phyloP scores from a whole-genome alignment of 306 rosid species.

The Cercis canadensis region DNA sequence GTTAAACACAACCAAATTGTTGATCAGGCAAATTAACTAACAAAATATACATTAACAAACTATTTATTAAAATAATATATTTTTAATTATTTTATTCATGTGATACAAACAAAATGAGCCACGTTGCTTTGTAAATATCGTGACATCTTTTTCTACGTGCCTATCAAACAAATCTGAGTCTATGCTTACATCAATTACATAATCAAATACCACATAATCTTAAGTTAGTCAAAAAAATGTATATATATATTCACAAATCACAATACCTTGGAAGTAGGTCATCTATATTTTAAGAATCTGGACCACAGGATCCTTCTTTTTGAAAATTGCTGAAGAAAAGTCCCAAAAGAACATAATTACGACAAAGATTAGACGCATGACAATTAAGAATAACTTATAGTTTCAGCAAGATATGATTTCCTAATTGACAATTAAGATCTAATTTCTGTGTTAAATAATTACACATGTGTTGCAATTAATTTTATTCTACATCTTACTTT shows the following conservation, averaged over 20 bases:
- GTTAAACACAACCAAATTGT: too few species aligned
- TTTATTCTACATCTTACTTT: too few species aligned
- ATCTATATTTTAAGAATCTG: background rate
- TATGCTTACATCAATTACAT: slow-evolving; percentile 14
- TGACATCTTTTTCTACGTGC: too few species aligned
- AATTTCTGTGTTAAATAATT: too few species aligned
- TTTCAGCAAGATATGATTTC: background rate
- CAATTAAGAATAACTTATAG: background rate
- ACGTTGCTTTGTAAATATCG: too few species aligned
- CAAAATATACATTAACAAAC: too few species aligned
- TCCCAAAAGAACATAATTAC: background rate
- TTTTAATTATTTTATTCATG: too few species aligned
- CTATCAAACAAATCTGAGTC: background rate
- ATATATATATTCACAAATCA: background rate
- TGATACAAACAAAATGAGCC: too few species aligned
- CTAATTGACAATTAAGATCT: too few species aligned
- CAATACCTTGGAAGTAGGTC: slow-evolving; percentile 4
- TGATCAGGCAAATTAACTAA: too few species aligned
- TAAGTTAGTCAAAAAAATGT: background rate
- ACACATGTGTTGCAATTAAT: too few species aligned
- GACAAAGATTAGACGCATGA: slow-evolving; percentile 8
- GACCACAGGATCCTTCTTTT: slow-evolving; percentile 1
- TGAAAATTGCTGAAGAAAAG: slow-evolving; percentile 24
- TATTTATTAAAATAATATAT: too few species aligned
- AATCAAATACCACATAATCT: background rate